These are phyloP conservation scores for Globisporangium nodosum DNA, from an alignment of 352 stramenopile species.

Conservation along the genomic window DNA sequence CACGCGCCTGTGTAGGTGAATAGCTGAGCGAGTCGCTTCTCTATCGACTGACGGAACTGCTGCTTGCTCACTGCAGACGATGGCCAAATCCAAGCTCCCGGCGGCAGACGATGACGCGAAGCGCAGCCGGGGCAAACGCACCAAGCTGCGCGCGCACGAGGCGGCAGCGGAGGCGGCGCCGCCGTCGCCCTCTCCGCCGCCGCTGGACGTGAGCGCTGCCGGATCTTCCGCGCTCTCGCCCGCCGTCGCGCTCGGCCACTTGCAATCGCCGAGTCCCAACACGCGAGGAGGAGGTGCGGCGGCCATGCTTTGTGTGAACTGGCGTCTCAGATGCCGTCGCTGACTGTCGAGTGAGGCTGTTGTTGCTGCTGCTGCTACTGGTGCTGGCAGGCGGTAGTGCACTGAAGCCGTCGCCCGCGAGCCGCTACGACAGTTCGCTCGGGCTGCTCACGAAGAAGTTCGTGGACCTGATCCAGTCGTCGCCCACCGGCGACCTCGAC, in stretches of 20 bases:
- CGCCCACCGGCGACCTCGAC: slow-evolving; percentile 88
- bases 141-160: slow-evolving; percentile 46
- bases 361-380: neutral
- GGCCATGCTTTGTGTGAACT: neutral
- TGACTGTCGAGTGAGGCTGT: neutral
- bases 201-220: slow-evolving; percentile 13
- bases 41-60: neutral
- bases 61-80: slow-evolving; percentile 8
- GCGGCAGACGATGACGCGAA: slow-evolving; percentile 49
- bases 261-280: slow-evolving; percentile 48
- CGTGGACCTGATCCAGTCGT: slow-evolving; percentile 91
- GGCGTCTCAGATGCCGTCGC: neutral
- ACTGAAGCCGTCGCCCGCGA: slow-evolving; percentile 65
- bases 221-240: slow-evolving; percentile 9
- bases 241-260: slow-evolving; percentile 18
- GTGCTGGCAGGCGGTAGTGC: slow-evolving; percentile 12
- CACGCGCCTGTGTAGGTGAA: too few species aligned
- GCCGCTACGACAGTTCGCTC: slow-evolving; percentile 94
- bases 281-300: slow-evolving; percentile 33
- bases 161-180: slow-evolving; percentile 16
- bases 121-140: slow-evolving; percentile 52
- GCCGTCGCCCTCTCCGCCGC: slow-evolving; percentile 7
- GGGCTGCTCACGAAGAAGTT: slow-evolving; percentile 97
- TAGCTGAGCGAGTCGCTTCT: too few species aligned
- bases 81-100: slow-evolving; percentile 55